A percentile compares a stretch with the other conserved stretches of the same genome.
Evolutionary conservation across 2,329 filamentous ascomycete genomes (phyloP).

Genomic region (Fusarium sp.): DNA sequence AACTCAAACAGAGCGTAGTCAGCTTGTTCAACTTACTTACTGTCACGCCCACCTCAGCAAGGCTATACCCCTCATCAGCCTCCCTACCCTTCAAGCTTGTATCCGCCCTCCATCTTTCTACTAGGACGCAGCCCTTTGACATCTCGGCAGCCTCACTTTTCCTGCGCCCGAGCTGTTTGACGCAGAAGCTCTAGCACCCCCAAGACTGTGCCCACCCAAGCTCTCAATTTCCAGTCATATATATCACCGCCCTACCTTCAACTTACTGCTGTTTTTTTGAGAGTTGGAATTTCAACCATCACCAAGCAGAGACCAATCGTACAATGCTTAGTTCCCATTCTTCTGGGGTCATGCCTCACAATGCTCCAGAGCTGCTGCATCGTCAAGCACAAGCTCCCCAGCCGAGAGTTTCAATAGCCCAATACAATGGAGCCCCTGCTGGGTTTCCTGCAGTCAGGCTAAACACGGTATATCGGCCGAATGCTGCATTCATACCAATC

Average conservation of each 20-base stretch:
- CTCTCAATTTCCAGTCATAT: slow-evolving; percentile 18
- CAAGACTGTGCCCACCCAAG: neutral
- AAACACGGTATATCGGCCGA: neutral
- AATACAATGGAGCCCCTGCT: slow-evolving; percentile 4
- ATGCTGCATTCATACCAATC: slow-evolving; percentile 8
- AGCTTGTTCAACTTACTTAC: neutral
- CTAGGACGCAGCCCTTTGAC: slow-evolving; percentile 23
- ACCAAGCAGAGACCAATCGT: slow-evolving; percentile 11
- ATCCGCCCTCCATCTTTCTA: slow-evolving; percentile 29
- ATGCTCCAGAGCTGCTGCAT: slow-evolving; percentile 9
- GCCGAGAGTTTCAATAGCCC: slow-evolving; percentile 6
- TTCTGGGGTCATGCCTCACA: slow-evolving; percentile 19
- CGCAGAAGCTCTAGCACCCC: neutral
- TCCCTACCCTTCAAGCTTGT: slow-evolving; percentile 11
- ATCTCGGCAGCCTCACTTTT: slow-evolving; percentile 39
- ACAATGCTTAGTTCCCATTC: slow-evolving; percentile 20
- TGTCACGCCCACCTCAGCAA: slow-evolving; percentile 9
- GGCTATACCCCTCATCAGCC: slow-evolving; percentile 14
- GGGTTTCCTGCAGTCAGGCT: slow-evolving; percentile 10
- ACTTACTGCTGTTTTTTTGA: slow-evolving; percentile 2
- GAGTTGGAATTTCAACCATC: slow-evolving; percentile 9
- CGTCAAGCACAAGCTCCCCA: slow-evolving; percentile 13
- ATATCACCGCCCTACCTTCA: slow-evolving; percentile 30
- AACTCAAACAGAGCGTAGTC: slow-evolving; percentile 11
- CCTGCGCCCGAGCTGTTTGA: slow-evolving; percentile 1